Conservation (phyloP, 371 early-diverging fungal species). For the Blastocladiella emersonii region DNA sequence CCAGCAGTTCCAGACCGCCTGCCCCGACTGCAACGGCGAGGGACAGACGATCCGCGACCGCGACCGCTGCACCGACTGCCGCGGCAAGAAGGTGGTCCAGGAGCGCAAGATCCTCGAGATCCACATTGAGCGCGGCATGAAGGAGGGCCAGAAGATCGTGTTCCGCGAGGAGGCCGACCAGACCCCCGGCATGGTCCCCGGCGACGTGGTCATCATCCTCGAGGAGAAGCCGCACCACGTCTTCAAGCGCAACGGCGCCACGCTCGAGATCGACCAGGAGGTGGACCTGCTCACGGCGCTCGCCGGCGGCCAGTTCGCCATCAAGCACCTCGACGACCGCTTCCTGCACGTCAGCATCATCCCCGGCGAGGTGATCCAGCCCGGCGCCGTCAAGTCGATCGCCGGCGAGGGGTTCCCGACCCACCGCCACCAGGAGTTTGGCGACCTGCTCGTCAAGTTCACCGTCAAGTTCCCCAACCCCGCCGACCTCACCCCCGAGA, state of each 20-base stretch:
- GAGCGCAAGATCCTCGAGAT: conserved; percentile 58
- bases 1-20: conserved; percentile 91
- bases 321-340: conserved; percentile 82
- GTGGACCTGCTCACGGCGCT: conserved; percentile 86
- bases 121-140: conserved; percentile 85
- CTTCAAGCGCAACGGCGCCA: conserved; percentile 82
- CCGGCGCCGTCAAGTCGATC: conserved; percentile 57
- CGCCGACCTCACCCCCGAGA: conserved; percentile 52
- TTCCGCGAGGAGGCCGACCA: conserved; percentile 88
- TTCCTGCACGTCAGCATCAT: conserved; percentile 69
- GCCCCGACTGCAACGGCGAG: conserved; percentile 73
- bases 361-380: conserved; percentile 83
- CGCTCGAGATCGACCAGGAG: conserved; percentile 64
- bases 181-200: conserved; percentile 7
- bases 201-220: conserved; percentile 79
- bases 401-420: conserved; percentile 90
- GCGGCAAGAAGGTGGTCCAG: conserved; percentile 63
- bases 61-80: conserved; percentile 76
- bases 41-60: conserved; percentile 77
- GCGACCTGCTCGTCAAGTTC: conserved; percentile 83
- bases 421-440: conserved; percentile 68
- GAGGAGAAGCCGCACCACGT: conserved; percentile 81
- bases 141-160: conserved; percentile 70
- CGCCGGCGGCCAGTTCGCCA: conserved; percentile 77
- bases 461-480: conserved; percentile 75